Evolutionary conservation across 768 basidiomycete species (phyloP), one percentile per base, ranked within the genome.

Genomic region (Kwoniella shandongensis): DNA sequence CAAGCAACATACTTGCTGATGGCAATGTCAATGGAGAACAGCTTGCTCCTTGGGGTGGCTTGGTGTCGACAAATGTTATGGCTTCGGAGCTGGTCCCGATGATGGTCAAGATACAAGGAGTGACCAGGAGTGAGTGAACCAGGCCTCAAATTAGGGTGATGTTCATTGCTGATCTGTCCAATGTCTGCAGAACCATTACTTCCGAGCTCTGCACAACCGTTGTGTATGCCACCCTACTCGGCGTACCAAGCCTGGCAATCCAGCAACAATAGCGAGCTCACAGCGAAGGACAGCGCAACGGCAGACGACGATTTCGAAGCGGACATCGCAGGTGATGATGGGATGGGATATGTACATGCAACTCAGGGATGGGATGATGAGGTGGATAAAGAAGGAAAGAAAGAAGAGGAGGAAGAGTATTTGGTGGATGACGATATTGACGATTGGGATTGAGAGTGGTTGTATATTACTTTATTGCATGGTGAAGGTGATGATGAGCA

Each of bases 31-130:
- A 51, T 26, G 50, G 27, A 2, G 66, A 65, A 12, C 18, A 45
- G 1, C 20, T 41, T 10, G 62, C 39, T 17, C 41, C 51, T 6
- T 76, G 73, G 70, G 66, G 67, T 17, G 73, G 75, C 3, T 46
- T 70, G 50, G 15, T 55, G 13, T 49, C 61, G 12, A 66, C 59
- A 32, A 54, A 38, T 10, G 61, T 67, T 2, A 38, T 76, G 38
- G 66, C 66, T 4, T 52, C 47, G 1, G 75, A 76, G 47, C 18
- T 70, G n/a, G 40, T 74, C 18, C 75, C 75, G 13, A 66, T 71
- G 63, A 66, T 74, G 63, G 54, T 66, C 42, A 70, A 70, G 45
- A 51, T 68, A 8, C 59, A 67, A 41, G 30, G 38, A 5, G 13
- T 61, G 29, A 51, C 54, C 20, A 44, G 30, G 2, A 29, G 71